A percentile compares a stretch with the other conserved stretches of the same genome.
Conservation (phyloP, 768 basidiomycete species). For the Leccinellum albellum region DNA sequence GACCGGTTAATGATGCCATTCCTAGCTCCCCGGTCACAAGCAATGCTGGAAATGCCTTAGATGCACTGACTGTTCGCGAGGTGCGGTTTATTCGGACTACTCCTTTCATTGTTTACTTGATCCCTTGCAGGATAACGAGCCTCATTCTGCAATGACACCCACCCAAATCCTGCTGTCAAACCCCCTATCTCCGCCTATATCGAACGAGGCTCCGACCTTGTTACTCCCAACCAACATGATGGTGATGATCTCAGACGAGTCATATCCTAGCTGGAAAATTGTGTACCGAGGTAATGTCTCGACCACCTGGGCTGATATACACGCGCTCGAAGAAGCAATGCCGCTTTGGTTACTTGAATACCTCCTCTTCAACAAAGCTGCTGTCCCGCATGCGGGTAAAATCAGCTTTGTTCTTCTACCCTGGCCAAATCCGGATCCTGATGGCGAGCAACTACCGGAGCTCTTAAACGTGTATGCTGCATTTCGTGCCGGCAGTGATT, state of each 20-base stretch:
- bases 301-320: conserved; percentile 50
- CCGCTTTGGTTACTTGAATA: conserved; percentile 91
- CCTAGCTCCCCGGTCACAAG: conserved; percentile 25
- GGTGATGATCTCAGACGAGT: conserved; percentile 81
- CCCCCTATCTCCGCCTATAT: conserved; percentile 61
- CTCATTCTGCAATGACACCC: conserved; percentile 42
- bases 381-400: conserved; percentile 58
- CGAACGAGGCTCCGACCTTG: conserved; percentile 68
- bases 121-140: conserved; percentile 21
- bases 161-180: conserved; percentile 52
- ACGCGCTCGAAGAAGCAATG: conserved; percentile 66
- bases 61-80: conserved; percentile 17
- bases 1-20: conserved; percentile 12
- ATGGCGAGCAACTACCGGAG: conserved; percentile 65
- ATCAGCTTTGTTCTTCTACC: conserved; percentile 88
- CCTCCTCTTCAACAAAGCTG: conserved; percentile 63
- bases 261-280: conserved; percentile 65
- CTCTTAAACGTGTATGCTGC: conserved; percentile 76
- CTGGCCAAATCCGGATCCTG: conserved; percentile 56
- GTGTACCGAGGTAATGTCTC: conserved; percentile 73
- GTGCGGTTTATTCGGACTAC: conserved; percentile 18
- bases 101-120: neutral
- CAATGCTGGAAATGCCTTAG: conserved; percentile 10
- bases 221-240: conserved; percentile 55
- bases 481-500: neutral